These are phyloP conservation scores for Phialophora tarda DNA, from an alignment of 2,329 filamentous ascomycete genomes.

Conservation along the genomic window DNA sequence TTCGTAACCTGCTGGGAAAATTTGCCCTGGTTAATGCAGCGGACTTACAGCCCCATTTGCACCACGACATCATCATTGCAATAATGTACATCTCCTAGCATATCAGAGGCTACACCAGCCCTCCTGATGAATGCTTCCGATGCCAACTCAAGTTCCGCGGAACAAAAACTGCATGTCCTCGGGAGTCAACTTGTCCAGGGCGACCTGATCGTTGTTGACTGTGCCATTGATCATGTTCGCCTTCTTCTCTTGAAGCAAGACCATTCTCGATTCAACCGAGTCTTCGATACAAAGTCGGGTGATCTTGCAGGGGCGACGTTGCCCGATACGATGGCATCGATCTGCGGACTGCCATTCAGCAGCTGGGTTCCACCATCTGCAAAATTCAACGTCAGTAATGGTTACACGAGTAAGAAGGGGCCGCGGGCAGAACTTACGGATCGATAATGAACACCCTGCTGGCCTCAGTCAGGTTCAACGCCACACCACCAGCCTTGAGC, in stretches of 20 bases:
- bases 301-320: slow-evolving; percentile 90
- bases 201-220: slow-evolving; percentile 88
- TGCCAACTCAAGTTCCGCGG: slow-evolving; percentile 61
- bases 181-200: slow-evolving; percentile 87
- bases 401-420: not conserved
- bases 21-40: not conserved
- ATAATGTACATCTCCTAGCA: not conserved
- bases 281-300: slow-evolving; percentile 96
- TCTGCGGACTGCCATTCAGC: slow-evolving; percentile 99
- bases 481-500: slow-evolving; percentile 93
- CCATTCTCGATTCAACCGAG: slow-evolving; percentile 94
- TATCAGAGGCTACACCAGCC: not conserved
- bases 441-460: slow-evolving; percentile 95
- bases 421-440: slow-evolving; percentile 66
- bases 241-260: slow-evolving; percentile 97
- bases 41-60: not conserved
- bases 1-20: not conserved
- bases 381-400: slow-evolving; percentile 9
- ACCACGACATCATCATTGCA: not conserved
- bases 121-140: not conserved
- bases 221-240: slow-evolving; percentile 97
- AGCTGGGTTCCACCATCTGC: slow-evolving; percentile 99
- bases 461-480: slow-evolving; percentile 92
- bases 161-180: slow-evolving; percentile 98
- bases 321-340: slow-evolving; percentile 90